Evolutionary conservation across 306 rosid genomes (phyloP), one percentile per base, ranked within the genome.

Genomic region (Vigna trinervia): DNA sequence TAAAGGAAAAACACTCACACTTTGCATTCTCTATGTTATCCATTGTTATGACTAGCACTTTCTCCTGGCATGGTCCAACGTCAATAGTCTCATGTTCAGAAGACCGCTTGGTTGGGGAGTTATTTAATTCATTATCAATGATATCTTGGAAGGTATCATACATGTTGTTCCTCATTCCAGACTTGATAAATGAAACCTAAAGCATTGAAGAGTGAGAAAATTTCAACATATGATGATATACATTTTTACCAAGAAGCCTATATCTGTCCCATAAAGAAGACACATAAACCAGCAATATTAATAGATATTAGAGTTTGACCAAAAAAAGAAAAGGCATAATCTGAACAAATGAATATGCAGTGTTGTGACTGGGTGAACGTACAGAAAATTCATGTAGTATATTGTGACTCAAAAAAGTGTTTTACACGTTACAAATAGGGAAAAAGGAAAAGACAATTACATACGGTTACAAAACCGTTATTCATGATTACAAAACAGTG

Each of bases 131-230:
- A 41, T 39, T 74, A 54, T 77, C 76, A 82, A 84, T 59, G 67
- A 90, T 61, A 39, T 84, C 84, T 87, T 90, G 96, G 62, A 89
- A 82, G n/a, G 90, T 77, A 78, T 94, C 98, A 85, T 84, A 92
- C 52, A 94, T 87, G 88, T 90, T 90, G 78, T 92, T 89, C 96
- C 97, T 89, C 87, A 83, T 83, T 83, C 98, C 97, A 74, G 83
- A 83, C 80, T 88, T 90, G 61, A 92, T 87, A 73, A 91, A 88
- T 72, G 88, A 88, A 76, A 95, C 88, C 98, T 95, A 72, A 80
- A 85, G 76, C 45, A 60, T 52, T 15, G 17, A 32, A 70, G 6
- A 82, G 30, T 22, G 15, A 73, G 36, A 43, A 52, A 30, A 34
- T 23, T 38, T 69, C 32, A 46, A 68, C 45, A 46, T 54, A 74